Conservation (phyloP, 345 rosid genomes). For the Erysimum cheiranthoides region DNA sequence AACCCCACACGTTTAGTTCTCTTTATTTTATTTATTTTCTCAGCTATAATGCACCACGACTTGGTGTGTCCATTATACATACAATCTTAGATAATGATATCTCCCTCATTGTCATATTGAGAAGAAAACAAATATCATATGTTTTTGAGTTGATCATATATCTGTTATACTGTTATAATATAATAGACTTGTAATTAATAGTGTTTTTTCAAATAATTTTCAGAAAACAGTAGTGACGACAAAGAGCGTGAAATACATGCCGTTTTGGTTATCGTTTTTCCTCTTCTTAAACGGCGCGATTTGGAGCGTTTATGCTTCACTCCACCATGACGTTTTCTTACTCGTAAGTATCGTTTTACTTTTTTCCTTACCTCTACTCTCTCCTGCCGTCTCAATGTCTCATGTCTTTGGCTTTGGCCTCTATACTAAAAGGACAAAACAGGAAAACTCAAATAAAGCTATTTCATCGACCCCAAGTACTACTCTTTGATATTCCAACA, state of each 20-base stretch:
- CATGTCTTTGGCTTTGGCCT: neutral
- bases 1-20: too few relatives aligned
- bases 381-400: neutral
- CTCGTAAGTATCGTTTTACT: slow-evolving; percentile 49
- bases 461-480: slow-evolving; percentile 18
- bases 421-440: neutral
- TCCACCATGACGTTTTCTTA: slow-evolving; percentile 56
- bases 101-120: neutral
- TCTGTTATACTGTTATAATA: neutral
- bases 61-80: neutral
- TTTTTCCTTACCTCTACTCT: neutral
- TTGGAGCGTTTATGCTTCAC: slow-evolving; percentile 67
- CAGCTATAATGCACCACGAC: slow-evolving; percentile 32
- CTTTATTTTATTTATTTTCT: slow-evolving; percentile 14
- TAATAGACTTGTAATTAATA: neutral
- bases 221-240: slow-evolving; percentile 77
- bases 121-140: neutral
- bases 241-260: slow-evolving; percentile 80
- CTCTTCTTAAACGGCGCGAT: slow-evolving; percentile 71
- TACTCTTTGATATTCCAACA: slow-evolving; percentile 3
- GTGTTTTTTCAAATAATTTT: neutral
- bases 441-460: neutral
- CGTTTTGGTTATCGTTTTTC: slow-evolving; percentile 70
- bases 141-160: neutral
- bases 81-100: neutral